Conservation (phyloP, 148 eudicot genomes). For the Mesembryanthemum crystallinum region DNA sequence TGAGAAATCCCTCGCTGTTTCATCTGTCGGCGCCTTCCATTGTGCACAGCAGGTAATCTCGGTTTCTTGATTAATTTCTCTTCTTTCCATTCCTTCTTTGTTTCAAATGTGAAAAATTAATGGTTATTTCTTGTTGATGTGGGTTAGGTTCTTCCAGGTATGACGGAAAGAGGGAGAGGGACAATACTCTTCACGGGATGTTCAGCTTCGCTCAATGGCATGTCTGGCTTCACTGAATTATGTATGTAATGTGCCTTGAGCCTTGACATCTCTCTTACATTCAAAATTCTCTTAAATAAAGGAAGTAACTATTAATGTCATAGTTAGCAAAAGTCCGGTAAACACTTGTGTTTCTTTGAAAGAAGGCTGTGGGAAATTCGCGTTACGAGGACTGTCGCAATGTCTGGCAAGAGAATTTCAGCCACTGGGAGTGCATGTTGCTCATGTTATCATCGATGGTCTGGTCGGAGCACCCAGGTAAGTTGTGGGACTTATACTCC, state of each 20-base stretch:
- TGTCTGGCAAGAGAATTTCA: slow-evolving; percentile 80
- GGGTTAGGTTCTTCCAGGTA: slow-evolving; percentile 71
- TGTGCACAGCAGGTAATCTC: slow-evolving; percentile 71
- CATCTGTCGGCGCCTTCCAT: slow-evolving; percentile 78
- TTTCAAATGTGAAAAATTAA: background rate
- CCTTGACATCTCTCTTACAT: background rate
- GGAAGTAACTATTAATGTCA: background rate
- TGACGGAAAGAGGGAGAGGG: slow-evolving; percentile 79
- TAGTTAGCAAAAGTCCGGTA: background rate
- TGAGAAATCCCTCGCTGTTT: slow-evolving; percentile 67
- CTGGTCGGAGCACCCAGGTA: slow-evolving; percentile 60
- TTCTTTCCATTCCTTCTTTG: background rate
- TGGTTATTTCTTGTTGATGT: background rate
- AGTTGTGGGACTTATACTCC: background rate
- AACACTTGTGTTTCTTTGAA: background rate
- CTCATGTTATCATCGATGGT: slow-evolving; percentile 74
- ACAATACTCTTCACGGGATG: slow-evolving; percentile 91
- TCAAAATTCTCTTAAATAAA: too few relatives aligned
- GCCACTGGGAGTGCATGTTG: slow-evolving; percentile 72
- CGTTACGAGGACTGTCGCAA: slow-evolving; percentile 71
- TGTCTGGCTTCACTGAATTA: slow-evolving; percentile 70
- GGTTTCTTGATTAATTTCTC: background rate
- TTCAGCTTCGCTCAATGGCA: slow-evolving; percentile 70
- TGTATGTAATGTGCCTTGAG: slow-evolving; percentile 39
- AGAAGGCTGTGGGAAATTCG: slow-evolving; percentile 84